Conservation (phyloP, 306 rosid genomes). For the Vigna trinervia region DNA sequence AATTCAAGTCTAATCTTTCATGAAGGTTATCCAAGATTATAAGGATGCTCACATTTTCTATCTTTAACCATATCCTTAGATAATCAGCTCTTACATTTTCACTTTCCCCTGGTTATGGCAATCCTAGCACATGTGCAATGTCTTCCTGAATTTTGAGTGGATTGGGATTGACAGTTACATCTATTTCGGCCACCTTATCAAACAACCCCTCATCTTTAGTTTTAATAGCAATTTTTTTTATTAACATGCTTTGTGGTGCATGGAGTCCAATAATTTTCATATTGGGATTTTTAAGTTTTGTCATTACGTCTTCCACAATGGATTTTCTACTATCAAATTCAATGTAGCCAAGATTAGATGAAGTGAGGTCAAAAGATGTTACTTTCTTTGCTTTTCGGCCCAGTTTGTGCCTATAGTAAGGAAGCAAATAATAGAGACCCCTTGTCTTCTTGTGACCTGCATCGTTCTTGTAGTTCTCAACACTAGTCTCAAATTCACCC, state of each 20-base stretch:
- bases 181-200: neutral
- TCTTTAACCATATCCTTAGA: neutral
- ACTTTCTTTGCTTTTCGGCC: conserved; percentile 3
- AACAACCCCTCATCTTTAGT: neutral
- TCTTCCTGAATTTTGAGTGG: neutral
- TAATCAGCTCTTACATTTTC: neutral
- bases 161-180: neutral
- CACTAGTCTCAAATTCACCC: no score
- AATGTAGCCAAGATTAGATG: neutral
- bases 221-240: neutral
- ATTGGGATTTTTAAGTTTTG: conserved; percentile 2
- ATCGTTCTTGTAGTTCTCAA: neutral
- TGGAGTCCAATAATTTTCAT: conserved; percentile 14
- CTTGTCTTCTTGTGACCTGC: neutral
- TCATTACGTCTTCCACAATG: neutral
- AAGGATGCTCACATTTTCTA: conserved; percentile 19
- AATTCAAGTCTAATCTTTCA: conserved; percentile 18
- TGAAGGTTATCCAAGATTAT: conserved; percentile 37
- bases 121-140: neutral
- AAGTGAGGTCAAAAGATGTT: neutral
- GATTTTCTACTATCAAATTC: neutral
- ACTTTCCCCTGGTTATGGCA: neutral
- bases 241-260: conserved; percentile 17
- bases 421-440: neutral
- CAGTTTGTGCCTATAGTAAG: conserved; percentile 18